Evolutionary conservation across 257 asterid genomes (phyloP).

Genomic region (Ajuga chamaepitys): DNA sequence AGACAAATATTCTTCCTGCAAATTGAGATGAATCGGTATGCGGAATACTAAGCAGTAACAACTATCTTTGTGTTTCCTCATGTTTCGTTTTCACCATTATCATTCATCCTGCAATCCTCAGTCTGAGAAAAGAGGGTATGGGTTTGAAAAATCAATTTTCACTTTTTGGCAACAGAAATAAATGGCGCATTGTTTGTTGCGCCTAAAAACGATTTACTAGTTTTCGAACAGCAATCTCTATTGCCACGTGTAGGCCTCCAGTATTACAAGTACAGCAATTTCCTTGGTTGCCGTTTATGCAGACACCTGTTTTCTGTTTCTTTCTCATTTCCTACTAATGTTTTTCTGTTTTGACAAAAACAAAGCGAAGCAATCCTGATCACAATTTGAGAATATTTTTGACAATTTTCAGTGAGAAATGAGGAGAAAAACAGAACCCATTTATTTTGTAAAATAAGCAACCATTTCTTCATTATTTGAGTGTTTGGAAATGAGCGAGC

Average conservation of each 20-base stretch:
- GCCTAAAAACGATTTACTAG: slow-evolving; percentile 7
- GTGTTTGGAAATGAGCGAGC: slow-evolving; percentile 50
- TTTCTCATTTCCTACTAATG: slow-evolving; percentile 4
- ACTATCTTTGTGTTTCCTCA: slow-evolving; percentile 7
- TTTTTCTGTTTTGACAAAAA: slow-evolving; percentile 11
- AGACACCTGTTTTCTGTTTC: slow-evolving; percentile 29
- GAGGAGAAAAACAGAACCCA: not conserved
- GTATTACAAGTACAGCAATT: slow-evolving; percentile 24
- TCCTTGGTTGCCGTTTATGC: slow-evolving; percentile 30
- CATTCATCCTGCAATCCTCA: not conserved
- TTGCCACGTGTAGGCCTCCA: slow-evolving; percentile 48
- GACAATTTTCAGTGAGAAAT: slow-evolving; percentile 3
- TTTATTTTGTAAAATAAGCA: not conserved
- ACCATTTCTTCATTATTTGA: slow-evolving; percentile 8
- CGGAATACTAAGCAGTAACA: not conserved
- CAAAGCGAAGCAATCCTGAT: slow-evolving; percentile 24
- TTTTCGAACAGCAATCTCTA: not conserved
- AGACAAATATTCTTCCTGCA: slow-evolving; percentile 16
- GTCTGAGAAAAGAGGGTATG: slow-evolving; percentile 5
- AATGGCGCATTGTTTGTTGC: slow-evolving; percentile 12
- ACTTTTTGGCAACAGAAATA: not conserved
- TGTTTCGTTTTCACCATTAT: slow-evolving; percentile 15
- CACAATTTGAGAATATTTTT: slow-evolving; percentile 16
- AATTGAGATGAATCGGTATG: slow-evolving; percentile 4
- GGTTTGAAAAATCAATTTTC: not conserved